Percentiles rank a stretch among this genome's conserved stretches.
These are phyloP conservation scores for Gardenia jasminoides DNA, from an alignment of 257 asterid genomes.

Conservation along the genomic window DNA sequence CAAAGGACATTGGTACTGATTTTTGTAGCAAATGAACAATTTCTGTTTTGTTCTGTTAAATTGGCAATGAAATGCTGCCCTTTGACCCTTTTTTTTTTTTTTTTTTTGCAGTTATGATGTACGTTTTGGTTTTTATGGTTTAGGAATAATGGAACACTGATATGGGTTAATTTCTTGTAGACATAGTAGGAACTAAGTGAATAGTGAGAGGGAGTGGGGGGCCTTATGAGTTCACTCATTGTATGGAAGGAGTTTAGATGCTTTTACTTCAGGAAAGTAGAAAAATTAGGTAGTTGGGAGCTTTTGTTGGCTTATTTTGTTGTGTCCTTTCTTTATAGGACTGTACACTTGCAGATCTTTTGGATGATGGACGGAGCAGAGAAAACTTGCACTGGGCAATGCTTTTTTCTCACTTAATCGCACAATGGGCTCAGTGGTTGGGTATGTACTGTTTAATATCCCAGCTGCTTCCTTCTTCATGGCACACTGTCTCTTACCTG, in stretches of 20 bases:
- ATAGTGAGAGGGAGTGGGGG: too few relatives aligned
- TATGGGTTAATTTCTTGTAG: too few relatives aligned
- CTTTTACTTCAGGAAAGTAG: neutral
- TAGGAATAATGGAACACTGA: too few relatives aligned
- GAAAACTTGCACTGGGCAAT: slow-evolving; percentile 76
- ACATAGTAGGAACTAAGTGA: too few relatives aligned
- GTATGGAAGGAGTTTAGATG: neutral
- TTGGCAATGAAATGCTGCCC: too few relatives aligned
- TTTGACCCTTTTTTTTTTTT: too few relatives aligned
- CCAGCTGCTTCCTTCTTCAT: slow-evolving; percentile 2
- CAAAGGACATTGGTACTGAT: too few relatives aligned
- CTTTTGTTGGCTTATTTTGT: neutral
- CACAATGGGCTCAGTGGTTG: slow-evolving; percentile 98
- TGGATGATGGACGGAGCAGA: slow-evolving; percentile 62
- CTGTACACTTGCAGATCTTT: slow-evolving; percentile 41
- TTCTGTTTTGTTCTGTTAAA: too few relatives aligned
- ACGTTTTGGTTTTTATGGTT: too few relatives aligned
- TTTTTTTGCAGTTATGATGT: too few relatives aligned
- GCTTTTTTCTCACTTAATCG: slow-evolving; percentile 68
- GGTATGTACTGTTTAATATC: slow-evolving; percentile 40
- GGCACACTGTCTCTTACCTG: neutral
- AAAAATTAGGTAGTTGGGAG: neutral
- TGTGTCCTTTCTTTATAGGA: slow-evolving; percentile 32
- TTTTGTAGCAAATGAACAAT: too few relatives aligned
- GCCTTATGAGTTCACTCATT: neutral